Base-by-base conservation (phyloP, 805 yeast species). In the Myxozyma neotropica region DNA sequence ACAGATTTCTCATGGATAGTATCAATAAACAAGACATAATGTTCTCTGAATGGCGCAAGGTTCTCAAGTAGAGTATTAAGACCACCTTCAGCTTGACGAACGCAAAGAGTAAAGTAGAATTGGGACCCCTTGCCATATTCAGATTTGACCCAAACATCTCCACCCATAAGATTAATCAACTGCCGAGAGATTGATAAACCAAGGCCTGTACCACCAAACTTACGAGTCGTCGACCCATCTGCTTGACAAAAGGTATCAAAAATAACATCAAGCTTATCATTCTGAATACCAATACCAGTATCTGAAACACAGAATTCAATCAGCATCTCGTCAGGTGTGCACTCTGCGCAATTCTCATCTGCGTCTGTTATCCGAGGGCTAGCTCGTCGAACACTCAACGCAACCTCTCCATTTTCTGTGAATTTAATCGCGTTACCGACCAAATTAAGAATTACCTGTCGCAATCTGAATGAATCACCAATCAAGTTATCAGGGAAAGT, bases 211-310 rank as follows among this genome's bases (percentile, higher is more conserved):
- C 96, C 96, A 68, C 96, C 96, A 72, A 89, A 90, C 73, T 89
- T 89, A 72, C 96, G 82, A 1, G 96, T 89, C 1, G 96, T 89
- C 4, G 96, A 88, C 43, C 96, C 96, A 75, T 89, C 96, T 7
- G 96, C 96, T 73, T 89, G 96, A 67, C 96, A 87, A 76, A 89
- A 89, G 2, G 93, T 89, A 70, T 89, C 96, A 70, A 89, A 89
- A 67, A 89, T 90, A 43, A 90, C 79, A 33, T 89, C 96, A 38
- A 89, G 78, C 70, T 89, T 89, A 69, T 90, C 96, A 70, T 83
- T 84, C 69, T 86, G 89, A 67, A 89, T 89, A 66, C 96, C 96
- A 65, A 90, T 89, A 71, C 96, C 85, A 0, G 96, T 89, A 72
- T 89, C 96, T 67, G 89, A 82, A 8, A 89, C 96, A 75, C 96